These are phyloP conservation scores for Phialophora tarda DNA, from an alignment of 2,329 filamentous ascomycete genomes.

Conservation along the genomic window DNA sequence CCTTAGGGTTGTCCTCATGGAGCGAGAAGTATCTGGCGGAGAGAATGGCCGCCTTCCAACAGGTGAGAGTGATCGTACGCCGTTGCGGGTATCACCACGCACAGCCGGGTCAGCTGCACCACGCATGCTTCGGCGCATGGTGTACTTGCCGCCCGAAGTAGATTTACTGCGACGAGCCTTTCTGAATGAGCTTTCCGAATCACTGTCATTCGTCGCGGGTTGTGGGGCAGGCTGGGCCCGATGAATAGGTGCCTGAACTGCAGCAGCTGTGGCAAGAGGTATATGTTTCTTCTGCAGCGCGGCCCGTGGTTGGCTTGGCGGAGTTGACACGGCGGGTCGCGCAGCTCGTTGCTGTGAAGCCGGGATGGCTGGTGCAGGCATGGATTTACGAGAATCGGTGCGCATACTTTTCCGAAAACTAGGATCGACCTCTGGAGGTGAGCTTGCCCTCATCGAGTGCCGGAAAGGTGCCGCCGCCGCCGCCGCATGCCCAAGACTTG, in stretches of 20 bases:
- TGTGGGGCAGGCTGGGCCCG: constrained; percentile 19
- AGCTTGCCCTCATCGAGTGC: constrained; percentile 36
- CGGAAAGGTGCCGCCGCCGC: constrained; percentile 29
- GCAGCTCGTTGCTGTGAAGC: constrained; percentile 14
- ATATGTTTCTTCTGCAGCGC: constrained; percentile 47
- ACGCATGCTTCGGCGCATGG: constrained; percentile 78
- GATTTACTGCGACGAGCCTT: constrained; percentile 58
- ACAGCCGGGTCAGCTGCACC: constrained; percentile 47
- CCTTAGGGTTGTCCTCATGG: constrained; percentile 56
- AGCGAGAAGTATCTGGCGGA: constrained; percentile 49
- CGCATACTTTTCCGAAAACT: constrained; percentile 35
- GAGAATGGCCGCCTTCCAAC: constrained; percentile 58
- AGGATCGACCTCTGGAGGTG: constrained; percentile 26
- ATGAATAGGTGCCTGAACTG: constrained; percentile 15
- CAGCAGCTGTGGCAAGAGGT: constrained; percentile 38
- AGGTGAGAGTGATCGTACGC: constrained; percentile 72
- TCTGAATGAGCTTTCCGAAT: constrained; percentile 77
- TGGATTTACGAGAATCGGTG: constrained; percentile 25
- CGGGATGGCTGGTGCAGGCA: constrained; percentile 1
- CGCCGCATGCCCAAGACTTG: constrained; percentile 17
- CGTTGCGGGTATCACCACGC: constrained; percentile 60
- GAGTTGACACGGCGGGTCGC: constrained; percentile 9
- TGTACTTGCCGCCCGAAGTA: constrained; percentile 55
- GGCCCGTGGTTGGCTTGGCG: constrained; percentile 36
- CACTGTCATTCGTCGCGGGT: constrained; percentile 63